phyloP scores from a whole-genome alignment of 768 basidiomycete genomes.

The Hortiboletus campestris region DNA sequence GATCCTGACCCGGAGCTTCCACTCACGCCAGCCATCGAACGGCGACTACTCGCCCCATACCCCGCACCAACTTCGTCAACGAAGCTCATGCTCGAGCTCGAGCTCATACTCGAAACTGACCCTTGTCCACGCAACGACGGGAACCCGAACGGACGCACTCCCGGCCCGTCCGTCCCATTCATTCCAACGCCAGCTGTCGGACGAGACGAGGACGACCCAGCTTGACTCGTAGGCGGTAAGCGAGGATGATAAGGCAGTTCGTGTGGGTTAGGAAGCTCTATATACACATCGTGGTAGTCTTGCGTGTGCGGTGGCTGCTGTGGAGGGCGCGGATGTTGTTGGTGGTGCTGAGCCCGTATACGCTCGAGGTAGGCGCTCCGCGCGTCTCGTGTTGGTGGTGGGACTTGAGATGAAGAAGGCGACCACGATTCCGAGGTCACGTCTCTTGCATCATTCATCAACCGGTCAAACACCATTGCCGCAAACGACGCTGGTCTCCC shows the following conservation, averaged over 20 bases:
- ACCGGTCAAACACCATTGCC: constrained; percentile 19
- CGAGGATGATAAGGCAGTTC: constrained; percentile 7
- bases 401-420: background rate
- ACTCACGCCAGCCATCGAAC: background rate
- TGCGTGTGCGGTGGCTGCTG: background rate
- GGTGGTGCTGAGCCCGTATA: constrained; percentile 14
- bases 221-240: constrained; percentile 6
- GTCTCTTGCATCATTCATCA: constrained; percentile 19
- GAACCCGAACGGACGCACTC: constrained; percentile 15
- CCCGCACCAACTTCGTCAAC: constrained; percentile 9
- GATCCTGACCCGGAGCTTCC: background rate
- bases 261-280: background rate
- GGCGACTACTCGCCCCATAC: constrained; percentile 3
- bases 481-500: constrained; percentile 18
- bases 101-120: constrained; percentile 14
- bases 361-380: constrained; percentile 12
- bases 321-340: constrained; percentile 4
- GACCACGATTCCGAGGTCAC: constrained; percentile 3
- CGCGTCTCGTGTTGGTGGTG: constrained; percentile 2
- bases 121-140: constrained; percentile 17
- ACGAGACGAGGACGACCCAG: constrained; percentile 5
- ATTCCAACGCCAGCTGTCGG: background rate
- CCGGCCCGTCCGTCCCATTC: constrained; percentile 8
- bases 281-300: constrained; percentile 3
- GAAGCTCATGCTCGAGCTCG: constrained; percentile 9